Evolutionary conservation across 495 filamentous ascomycete species (phyloP), one percentile per base, ranked within the genome.

Genomic region (Tuber indicum): DNA sequence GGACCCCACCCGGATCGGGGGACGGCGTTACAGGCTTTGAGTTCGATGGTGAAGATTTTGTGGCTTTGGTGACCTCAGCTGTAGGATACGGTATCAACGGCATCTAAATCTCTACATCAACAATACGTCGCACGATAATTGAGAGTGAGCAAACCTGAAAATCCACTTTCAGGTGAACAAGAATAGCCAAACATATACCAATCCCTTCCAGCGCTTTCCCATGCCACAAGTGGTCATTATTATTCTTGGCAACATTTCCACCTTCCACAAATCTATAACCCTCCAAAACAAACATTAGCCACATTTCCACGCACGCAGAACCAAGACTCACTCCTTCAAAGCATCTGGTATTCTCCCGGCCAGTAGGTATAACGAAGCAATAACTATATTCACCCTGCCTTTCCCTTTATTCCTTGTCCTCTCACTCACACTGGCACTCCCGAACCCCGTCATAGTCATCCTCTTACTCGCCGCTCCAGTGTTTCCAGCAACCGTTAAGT

Each of bases 211-310:
- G 87, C 5, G 92, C 94, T 85, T 98, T 99, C 19, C 92, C 96
- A 87, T 98, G 93, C 96, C 96, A 99, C 12, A 97, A 84, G 86
- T 97, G 92, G 84, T 98, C 96, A 83, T 92, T 94, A 79, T 91
- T 90, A 47, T 89, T 90, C 83, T 92, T 92, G 23, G 94, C 92
- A 77, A 91, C 88, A 17, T 89, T 88, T 12, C 91, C 93, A 71
- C 91, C 91, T 74, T 98, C 94, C 41, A 90, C 86, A 45, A 98
- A 88, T 46, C 82, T 83, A 58, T 43, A 32, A 46, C 70, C 21
- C 62, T 49, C 81, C 72, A 41, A 62, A 42, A 26, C 47, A 69
- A 44, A 58, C 17, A 71, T 83, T 76, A 83, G 79, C 49, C 62
- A 46, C 52, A 39, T 7, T 71, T 74, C 43, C 46, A 42, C 45